Conservation (phyloP, 2,329 filamentous ascomycete species). For the Colletotrichum sp. region DNA sequence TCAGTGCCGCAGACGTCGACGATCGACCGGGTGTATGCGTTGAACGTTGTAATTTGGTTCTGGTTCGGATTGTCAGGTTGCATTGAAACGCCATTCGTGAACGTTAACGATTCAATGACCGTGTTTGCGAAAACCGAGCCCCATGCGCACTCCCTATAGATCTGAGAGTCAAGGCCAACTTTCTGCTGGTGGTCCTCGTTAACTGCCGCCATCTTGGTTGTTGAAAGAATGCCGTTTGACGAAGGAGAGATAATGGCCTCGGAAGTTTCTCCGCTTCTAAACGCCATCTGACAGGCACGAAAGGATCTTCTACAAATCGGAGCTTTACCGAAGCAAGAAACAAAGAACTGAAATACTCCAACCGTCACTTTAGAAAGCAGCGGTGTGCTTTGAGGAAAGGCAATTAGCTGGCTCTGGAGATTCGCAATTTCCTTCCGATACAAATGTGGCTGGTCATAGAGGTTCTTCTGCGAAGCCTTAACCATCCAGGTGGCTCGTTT, state of each 20-base stretch:
- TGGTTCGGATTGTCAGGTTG: neutral
- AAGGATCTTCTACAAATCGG: fast-evolving
- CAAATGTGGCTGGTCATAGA: too few relatives aligned
- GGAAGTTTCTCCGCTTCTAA: too few relatives aligned
- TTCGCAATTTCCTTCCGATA: too few relatives aligned
- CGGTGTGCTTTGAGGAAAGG: fast-evolving
- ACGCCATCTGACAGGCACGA: too few relatives aligned
- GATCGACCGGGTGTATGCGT: neutral
- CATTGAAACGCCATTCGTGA: neutral
- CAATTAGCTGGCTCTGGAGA: too few relatives aligned
- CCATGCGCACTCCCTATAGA: neutral
- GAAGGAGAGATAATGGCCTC: too few relatives aligned
- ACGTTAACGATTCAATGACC: neutral
- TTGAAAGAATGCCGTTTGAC: neutral
- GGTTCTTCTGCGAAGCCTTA: too few relatives aligned
- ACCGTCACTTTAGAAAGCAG: too few relatives aligned
- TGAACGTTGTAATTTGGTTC: neutral
- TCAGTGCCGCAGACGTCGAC: neutral
- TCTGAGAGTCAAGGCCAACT: neutral
- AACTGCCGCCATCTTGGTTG: neutral
- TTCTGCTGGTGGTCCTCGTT: neutral
- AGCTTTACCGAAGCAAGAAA: too few relatives aligned
- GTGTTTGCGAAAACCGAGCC: neutral
- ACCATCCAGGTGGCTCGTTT: too few relatives aligned
- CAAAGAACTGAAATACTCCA: too few relatives aligned